phyloP scores from a whole-genome alignment of 768 basidiomycete genomes.

The Suillus plorans region DNA sequence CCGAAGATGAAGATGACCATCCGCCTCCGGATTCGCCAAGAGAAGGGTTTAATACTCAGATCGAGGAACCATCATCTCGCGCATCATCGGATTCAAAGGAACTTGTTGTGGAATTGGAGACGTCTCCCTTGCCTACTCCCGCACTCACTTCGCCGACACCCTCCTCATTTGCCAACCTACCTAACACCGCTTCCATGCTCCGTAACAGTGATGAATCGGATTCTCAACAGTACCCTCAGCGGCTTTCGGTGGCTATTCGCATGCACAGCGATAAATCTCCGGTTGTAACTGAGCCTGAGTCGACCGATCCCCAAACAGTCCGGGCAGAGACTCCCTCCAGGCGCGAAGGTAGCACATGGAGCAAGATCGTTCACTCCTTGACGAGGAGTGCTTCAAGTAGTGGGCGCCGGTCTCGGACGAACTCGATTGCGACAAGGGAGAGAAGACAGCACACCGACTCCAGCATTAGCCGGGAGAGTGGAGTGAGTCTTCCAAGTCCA shows the following conservation, averaged over 20 bases:
- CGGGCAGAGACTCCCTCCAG: constrained; percentile 50
- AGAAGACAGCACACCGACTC: constrained; percentile 71
- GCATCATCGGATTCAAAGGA: constrained; percentile 61
- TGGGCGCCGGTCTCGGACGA: constrained; percentile 77
- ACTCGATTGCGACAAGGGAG: constrained; percentile 69
- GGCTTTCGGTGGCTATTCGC: constrained; percentile 62
- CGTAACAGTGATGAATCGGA: constrained; percentile 47
- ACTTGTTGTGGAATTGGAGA: constrained; percentile 63
- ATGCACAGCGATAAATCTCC: constrained; percentile 63
- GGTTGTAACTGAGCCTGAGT: constrained; percentile 45
- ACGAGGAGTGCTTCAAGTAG: constrained; percentile 61
- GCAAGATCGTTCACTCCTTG: constrained; percentile 69
- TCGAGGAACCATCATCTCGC: constrained; percentile 54
- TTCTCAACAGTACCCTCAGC: constrained; percentile 59
- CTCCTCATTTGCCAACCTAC: constrained; percentile 45
- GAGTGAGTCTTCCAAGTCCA: constrained; percentile 63
- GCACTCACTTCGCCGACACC: constrained; percentile 48
- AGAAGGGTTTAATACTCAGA: constrained; percentile 45
- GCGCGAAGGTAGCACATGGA: constrained; percentile 67
- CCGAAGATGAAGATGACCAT: constrained; percentile 46
- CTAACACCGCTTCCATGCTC: constrained; percentile 39
- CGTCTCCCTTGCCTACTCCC: constrained; percentile 49
- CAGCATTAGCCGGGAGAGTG: constrained; percentile 73
- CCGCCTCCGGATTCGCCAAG: constrained; percentile 53
- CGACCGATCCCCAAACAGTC: constrained; percentile 45